A percentile compares a stretch with the other conserved stretches of the same genome.
Conservation (phyloP, 257 asterid species). For the Penstemon eatonii region DNA sequence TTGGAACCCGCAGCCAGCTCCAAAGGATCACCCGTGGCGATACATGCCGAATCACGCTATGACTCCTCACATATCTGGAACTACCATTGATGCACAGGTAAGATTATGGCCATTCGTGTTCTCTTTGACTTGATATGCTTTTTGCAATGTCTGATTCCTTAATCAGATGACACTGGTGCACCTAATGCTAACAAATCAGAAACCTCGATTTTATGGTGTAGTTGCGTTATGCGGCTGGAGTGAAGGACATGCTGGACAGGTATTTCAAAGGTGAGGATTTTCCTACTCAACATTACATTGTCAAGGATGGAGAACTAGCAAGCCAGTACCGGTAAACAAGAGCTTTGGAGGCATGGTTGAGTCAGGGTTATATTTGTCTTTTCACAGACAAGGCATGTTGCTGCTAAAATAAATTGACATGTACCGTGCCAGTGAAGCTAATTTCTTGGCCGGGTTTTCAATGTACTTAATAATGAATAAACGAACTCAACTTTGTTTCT, state of each 20-base stretch:
- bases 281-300: constrained; percentile 81
- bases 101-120: not conserved
- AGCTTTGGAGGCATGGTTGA: constrained; percentile 12
- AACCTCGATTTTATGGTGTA: constrained; percentile 34
- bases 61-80: constrained; percentile 98
- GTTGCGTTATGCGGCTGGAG: constrained; percentile 94
- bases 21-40: constrained; percentile 99
- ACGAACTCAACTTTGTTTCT: too few species aligned
- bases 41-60: constrained; percentile 99
- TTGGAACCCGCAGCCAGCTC: constrained; percentile 99
- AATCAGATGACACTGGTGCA: not conserved
- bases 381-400: not conserved
- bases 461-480: too few species aligned
- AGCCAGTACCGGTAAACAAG: constrained; percentile 73
- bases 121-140: not conserved
- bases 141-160: not conserved
- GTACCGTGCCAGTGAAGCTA: too few species aligned
- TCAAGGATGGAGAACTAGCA: constrained; percentile 95
- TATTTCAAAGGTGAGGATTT: constrained; percentile 97
- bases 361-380: not conserved
- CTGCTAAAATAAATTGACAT: too few species aligned
- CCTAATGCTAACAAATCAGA: not conserved
- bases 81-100: constrained; percentile 98
- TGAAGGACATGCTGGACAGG: constrained; percentile 90
- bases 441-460: too few species aligned